A percentile compares a stretch with the other conserved stretches of the same genome.
Conservation (phyloP, 805 yeast genomes). For the Cyberlindnera nakhonratchasimensis region DNA sequence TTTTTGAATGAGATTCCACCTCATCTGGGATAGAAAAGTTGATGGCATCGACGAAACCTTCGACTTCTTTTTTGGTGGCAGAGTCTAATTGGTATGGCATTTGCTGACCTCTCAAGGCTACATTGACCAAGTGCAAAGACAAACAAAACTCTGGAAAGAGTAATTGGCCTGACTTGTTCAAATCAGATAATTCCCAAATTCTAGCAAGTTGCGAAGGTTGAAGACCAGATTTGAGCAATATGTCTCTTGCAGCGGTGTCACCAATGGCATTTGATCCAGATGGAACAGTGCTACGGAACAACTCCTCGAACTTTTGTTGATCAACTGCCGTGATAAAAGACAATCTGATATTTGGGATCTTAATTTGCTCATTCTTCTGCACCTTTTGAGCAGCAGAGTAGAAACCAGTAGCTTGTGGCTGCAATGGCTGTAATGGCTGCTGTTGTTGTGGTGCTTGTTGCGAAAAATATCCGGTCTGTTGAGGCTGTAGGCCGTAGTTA, state of each 20-base stretch:
- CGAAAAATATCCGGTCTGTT: conserved; percentile 30
- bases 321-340: conserved; percentile 83
- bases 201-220: conserved; percentile 72
- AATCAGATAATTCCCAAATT: conserved; percentile 90
- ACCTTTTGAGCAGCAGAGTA: conserved; percentile 27
- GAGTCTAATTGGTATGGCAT: conserved; percentile 72
- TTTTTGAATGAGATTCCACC: conserved; percentile 26
- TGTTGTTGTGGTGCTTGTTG: conserved; percentile 34
- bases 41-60: conserved; percentile 85
- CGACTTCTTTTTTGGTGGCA: conserved; percentile 76
- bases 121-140: conserved; percentile 82
- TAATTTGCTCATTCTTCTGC: conserved; percentile 52
- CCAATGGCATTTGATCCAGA: conserved; percentile 46
- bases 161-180: conserved; percentile 78
- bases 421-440: no score
- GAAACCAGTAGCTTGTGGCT: conserved; percentile 41
- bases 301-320: conserved; percentile 80
- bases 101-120: conserved; percentile 71
- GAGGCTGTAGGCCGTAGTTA: conserved; percentile 21
- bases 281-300: conserved; percentile 77
- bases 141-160: conserved; percentile 93
- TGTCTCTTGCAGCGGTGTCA: conserved; percentile 74
- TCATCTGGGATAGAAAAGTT: conserved; percentile 70
- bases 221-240: conserved; percentile 76
- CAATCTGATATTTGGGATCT: conserved; percentile 72